Evolutionary conservation across 2,329 filamentous ascomycete species (phyloP), one percentile per base, ranked within the genome.

Genomic region (Trichoderma sp.): DNA sequence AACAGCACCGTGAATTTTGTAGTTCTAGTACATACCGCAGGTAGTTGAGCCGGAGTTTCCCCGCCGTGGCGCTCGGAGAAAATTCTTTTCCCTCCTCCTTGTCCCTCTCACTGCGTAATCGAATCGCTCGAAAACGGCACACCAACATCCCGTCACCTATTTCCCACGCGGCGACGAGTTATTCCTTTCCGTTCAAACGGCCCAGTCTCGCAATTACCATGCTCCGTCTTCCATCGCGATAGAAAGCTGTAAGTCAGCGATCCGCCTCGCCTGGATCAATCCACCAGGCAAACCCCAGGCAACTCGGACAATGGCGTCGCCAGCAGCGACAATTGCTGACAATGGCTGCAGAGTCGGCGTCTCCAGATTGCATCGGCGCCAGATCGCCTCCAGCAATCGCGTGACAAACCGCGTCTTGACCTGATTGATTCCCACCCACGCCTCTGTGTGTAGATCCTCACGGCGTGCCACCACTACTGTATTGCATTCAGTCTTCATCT

Each of bases 171-270:
- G 73, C 70, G 72, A 74, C 74, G 78, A 79, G 78, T 80, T 80
- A 78, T 80, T 80, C 79, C 78, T 80, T 78, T 80, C 79, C 79
- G 79, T 78, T 74, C 72, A 75, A 71, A 71, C 71, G 69, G 76
- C 73, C 73, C 75, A 75, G 73, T 63, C 45, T 78, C 76, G 76
- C 77, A 78, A 78, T 78, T 78, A 78, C 77, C 76, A 76, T 77
- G 75, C 69, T 78, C 77, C 77, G 76, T 72, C 68, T 72, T 71
- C 71, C 69, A 70, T 67, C 63, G 67, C 69, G 39, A 52, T 60
- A 59, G 72, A 71, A 68, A 14, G 10, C 34, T 76, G 75, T 78
- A 76, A 78, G 76, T 78, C 60, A 68, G 62, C 61, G 34, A 56
- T 68, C 30, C 66, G 45, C 54, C 39, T 56, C 47, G 64, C 44